Conservation (phyloP, 106 monocot genomes). For the Iris macrosiphon region DNA sequence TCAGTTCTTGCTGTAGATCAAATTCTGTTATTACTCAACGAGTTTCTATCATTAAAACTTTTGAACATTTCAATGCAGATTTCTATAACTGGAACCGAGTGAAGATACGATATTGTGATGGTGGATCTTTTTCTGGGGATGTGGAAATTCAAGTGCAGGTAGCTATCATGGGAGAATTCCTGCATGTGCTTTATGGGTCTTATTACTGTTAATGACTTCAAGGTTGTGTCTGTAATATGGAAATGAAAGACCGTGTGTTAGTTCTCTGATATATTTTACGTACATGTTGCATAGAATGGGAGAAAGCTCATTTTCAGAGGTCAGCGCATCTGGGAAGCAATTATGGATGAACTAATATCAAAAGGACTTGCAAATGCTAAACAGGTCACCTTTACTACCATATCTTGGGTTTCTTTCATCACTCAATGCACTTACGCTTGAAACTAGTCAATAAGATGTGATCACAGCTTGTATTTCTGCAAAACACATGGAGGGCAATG, state of each 20-base stretch:
- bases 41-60: not conserved
- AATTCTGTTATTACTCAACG: not conserved
- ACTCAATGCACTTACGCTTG: not conserved
- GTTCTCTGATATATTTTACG: not conserved
- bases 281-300: slow-evolving; percentile 37
- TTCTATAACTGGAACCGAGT: slow-evolving; percentile 99
- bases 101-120: slow-evolving; percentile 90
- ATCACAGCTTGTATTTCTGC: not conserved
- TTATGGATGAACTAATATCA: slow-evolving; percentile 61
- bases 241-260: not conserved
- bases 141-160: slow-evolving; percentile 45
- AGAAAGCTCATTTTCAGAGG: slow-evolving; percentile 76
- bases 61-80: slow-evolving; percentile 33
- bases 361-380: slow-evolving; percentile 72
- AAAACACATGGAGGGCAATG: not conserved
- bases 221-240: no score
- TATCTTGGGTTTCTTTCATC: not conserved
- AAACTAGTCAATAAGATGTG: not conserved
- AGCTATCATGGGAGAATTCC: not conserved
- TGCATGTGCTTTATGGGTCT: no score
- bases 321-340: slow-evolving; percentile 71
- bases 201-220: no score
- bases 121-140: slow-evolving; percentile 74
- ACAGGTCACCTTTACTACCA: slow-evolving; percentile 41
- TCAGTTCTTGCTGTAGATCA: not conserved